These are phyloP conservation scores for Polygonum maritimum DNA, from an alignment of 148 eudicot genomes.

Conservation along the genomic window DNA sequence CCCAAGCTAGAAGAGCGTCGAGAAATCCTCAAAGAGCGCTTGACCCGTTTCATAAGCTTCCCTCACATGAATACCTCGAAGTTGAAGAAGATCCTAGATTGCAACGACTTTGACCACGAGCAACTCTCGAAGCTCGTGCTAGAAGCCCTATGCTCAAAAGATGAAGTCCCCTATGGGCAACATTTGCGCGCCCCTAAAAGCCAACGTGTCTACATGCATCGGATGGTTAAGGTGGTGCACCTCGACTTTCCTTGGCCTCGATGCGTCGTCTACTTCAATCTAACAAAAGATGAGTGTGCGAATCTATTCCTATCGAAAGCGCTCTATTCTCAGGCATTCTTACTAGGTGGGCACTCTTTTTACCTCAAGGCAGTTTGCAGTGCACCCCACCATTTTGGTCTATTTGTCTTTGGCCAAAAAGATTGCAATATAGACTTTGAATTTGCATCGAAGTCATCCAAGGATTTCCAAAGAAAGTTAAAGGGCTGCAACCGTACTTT, in stretches of 20 bases:
- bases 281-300: slow-evolving; percentile 61
- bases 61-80: slow-evolving; percentile 74
- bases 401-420: slow-evolving; percentile 64
- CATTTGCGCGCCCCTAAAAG: slow-evolving; percentile 25
- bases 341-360: slow-evolving; percentile 78
- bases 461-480: slow-evolving; percentile 64
- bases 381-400: slow-evolving; percentile 53
- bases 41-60: slow-evolving; percentile 59
- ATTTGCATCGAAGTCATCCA: slow-evolving; percentile 66
- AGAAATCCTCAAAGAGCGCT: slow-evolving; percentile 55
- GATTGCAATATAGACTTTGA: slow-evolving; percentile 77
- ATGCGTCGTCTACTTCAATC: slow-evolving; percentile 70
- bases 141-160: slow-evolving; percentile 51
- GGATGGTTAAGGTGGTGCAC: slow-evolving; percentile 70
- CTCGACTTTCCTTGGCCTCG: slow-evolving; percentile 70
- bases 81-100: slow-evolving; percentile 53
- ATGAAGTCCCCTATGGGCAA: slow-evolving; percentile 69
- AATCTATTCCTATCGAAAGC: slow-evolving; percentile 56
- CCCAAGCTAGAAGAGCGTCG: slow-evolving; percentile 65
- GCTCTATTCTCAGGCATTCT: slow-evolving; percentile 76
- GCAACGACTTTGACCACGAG: slow-evolving; percentile 69
- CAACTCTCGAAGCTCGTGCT: slow-evolving; percentile 63
- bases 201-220: slow-evolving; percentile 61
- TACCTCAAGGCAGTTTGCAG: slow-evolving; percentile 74
- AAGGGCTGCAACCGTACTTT: slow-evolving; percentile 63